These are phyloP conservation scores for Yamadazyma aaseri DNA, from an alignment of 1,139 yeast species.

Conservation along the genomic window DNA sequence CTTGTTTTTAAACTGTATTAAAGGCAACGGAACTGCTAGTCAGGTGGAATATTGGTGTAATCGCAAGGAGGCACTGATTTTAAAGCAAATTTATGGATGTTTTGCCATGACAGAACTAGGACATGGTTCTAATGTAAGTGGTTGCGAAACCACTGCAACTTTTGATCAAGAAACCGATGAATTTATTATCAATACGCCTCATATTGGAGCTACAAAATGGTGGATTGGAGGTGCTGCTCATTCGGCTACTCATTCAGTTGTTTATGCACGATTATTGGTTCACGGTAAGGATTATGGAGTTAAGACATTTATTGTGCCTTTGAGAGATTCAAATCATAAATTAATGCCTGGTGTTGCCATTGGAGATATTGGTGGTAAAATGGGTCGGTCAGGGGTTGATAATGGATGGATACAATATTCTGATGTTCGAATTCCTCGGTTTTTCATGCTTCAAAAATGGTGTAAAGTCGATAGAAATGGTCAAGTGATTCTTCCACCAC, in stretches of 20 bases:
- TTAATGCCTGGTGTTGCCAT: constrained; percentile 43
- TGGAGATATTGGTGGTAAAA: constrained; percentile 50
- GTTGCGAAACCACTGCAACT: constrained; percentile 48
- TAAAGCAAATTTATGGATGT: constrained; percentile 45
- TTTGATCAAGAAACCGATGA: constrained; percentile 41
- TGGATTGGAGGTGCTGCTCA: constrained; percentile 56
- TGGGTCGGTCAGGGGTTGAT: constrained; percentile 52
- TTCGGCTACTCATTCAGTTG: constrained; percentile 45
- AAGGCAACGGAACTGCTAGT: constrained; percentile 65
- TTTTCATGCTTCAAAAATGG: constrained; percentile 49
- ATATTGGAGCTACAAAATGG: constrained; percentile 52
- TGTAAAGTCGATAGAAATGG: constrained; percentile 43
- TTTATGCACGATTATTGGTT: constrained; percentile 44
- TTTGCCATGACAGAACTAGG: constrained; percentile 53
- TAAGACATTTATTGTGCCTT: constrained; percentile 49
- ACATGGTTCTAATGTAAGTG: constrained; percentile 49
- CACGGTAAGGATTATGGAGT: constrained; percentile 48
- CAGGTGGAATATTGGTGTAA: constrained; percentile 44
- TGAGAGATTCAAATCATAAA: constrained; percentile 45
- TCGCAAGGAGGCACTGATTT: constrained; percentile 33
- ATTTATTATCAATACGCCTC: constrained; percentile 47
- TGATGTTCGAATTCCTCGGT: constrained; percentile 44
- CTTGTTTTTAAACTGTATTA: constrained; percentile 64
- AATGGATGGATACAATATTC: constrained; percentile 53
- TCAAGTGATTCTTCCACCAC: constrained; percentile 42